Conservation (phyloP, 805 yeast species). For the Sugiyamaella smithiae region DNA sequence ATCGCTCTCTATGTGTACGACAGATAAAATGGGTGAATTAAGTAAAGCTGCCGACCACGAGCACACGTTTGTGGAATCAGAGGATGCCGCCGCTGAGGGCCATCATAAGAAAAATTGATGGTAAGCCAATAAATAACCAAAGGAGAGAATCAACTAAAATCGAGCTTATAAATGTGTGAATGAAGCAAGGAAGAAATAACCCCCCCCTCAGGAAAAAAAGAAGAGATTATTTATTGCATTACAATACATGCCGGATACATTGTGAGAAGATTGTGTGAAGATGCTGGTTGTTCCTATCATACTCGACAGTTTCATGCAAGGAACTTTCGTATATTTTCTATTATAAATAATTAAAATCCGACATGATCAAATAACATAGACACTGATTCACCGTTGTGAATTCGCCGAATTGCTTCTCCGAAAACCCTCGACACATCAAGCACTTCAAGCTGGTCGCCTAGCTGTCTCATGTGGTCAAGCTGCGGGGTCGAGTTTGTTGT, state of each 20-base stretch:
- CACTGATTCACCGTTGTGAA: conserved; percentile 95
- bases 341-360: conserved; percentile 7
- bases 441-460: conserved; percentile 68
- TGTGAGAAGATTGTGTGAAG: not conserved
- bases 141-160: too few relatives aligned
- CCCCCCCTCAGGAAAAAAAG: not conserved
- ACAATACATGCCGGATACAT: too few relatives aligned
- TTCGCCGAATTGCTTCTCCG: conserved; percentile 93
- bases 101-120: conserved; percentile 34
- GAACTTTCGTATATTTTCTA: not conserved
- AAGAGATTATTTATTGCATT: not conserved
- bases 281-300: not conserved
- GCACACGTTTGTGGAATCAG: conserved; percentile 38
- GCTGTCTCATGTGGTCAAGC: conserved; percentile 46
- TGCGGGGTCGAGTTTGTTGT: conserved; percentile 94
- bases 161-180: too few relatives aligned
- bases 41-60: conserved; percentile 29
- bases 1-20: conserved; percentile 53
- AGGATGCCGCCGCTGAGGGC: conserved; percentile 35
- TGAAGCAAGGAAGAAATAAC: too few relatives aligned
- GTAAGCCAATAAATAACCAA: too few relatives aligned
- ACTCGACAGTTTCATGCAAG: too few relatives aligned
- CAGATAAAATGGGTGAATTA: conserved; percentile 25
- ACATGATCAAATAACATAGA: conserved; percentile 88
- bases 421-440: conserved; percentile 84